phyloP scores from a whole-genome alignment of 176 grass and related monocot genomes.

The Typha latifolia region DNA sequence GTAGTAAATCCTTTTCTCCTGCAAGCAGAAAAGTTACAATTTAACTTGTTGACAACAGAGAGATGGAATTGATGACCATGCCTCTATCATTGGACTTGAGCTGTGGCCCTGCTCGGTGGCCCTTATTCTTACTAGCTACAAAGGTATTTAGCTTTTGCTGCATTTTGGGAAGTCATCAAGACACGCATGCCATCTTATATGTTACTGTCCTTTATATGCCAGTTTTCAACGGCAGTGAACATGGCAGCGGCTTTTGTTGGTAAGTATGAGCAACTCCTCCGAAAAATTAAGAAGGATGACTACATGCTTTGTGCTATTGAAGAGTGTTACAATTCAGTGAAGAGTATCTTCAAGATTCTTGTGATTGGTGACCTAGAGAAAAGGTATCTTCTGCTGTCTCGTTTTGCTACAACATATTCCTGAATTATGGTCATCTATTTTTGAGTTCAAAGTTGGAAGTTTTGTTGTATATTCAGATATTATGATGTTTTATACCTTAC shows the following conservation, averaged over 20 bases:
- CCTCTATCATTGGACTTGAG: constrained; percentile 48
- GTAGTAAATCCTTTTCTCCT: not conserved
- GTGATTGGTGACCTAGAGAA: constrained; percentile 59
- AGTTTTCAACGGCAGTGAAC: constrained; percentile 82
- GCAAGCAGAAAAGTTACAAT: not conserved
- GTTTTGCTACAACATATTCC: constrained; percentile 15
- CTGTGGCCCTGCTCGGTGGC: constrained; percentile 58
- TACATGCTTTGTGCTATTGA: constrained; percentile 79
- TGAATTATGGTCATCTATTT: not conserved
- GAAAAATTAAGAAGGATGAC: constrained; percentile 64
- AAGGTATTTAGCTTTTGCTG: constrained; percentile 48
- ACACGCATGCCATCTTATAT: constrained; percentile 13
- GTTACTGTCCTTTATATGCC: constrained; percentile 21
- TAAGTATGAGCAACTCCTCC: constrained; percentile 36
- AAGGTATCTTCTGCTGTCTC: constrained; percentile 33
- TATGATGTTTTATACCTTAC: constrained; percentile 33
- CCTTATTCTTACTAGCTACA: constrained; percentile 80
- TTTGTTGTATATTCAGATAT: constrained; percentile 23
- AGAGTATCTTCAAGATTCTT: constrained; percentile 53
- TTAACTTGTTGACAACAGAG: constrained; percentile 28
- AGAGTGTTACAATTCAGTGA: constrained; percentile 64
- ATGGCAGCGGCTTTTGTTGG: constrained; percentile 73
- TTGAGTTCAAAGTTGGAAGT: too few species aligned
- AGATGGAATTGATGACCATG: constrained; percentile 93
- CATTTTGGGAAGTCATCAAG: not conserved